Evolutionary conservation across 2,329 filamentous ascomycete genomes (phyloP).

Genomic region (Diplodia seriata): DNA sequence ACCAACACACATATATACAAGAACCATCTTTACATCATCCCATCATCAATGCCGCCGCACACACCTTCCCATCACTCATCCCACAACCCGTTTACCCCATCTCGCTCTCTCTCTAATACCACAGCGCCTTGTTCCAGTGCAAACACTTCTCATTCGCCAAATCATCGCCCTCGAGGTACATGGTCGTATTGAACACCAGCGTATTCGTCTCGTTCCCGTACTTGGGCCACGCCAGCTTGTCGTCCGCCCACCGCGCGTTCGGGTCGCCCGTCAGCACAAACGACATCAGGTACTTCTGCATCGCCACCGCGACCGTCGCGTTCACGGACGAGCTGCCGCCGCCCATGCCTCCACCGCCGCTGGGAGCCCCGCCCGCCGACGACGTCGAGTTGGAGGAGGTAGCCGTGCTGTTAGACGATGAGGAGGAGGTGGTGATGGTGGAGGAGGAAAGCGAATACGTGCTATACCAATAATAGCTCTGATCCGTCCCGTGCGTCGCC

Average conservation of each 20-base stretch:
- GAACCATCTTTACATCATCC: no score
- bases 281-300: conserved; percentile 45
- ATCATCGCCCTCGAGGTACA: conserved; percentile 42
- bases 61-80: no score
- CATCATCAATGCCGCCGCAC: no score
- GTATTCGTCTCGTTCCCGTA: conserved; percentile 39
- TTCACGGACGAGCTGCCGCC: conserved; percentile 22
- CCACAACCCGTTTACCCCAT: neutral
- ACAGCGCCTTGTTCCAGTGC: conserved; percentile 47
- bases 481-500: conserved; percentile 48
- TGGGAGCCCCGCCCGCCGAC: neutral
- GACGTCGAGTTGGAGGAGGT: conserved; percentile 36
- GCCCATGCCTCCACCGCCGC: neutral
- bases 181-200: conserved; percentile 45
- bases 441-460: conserved; percentile 35
- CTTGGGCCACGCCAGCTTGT: conserved; percentile 47
- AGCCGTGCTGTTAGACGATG: neutral
- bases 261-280: conserved; percentile 43
- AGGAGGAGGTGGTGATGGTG: no score
- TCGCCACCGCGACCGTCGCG: conserved; percentile 36
- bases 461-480: conserved; percentile 45
- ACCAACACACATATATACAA: no score
- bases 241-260: conserved; percentile 43
- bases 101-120: conserved; percentile 38
- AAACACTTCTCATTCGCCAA: conserved; percentile 43